Evolutionary conservation across 345 rosid genomes (phyloP).

Genomic region (Eucalyptus regnans): DNA sequence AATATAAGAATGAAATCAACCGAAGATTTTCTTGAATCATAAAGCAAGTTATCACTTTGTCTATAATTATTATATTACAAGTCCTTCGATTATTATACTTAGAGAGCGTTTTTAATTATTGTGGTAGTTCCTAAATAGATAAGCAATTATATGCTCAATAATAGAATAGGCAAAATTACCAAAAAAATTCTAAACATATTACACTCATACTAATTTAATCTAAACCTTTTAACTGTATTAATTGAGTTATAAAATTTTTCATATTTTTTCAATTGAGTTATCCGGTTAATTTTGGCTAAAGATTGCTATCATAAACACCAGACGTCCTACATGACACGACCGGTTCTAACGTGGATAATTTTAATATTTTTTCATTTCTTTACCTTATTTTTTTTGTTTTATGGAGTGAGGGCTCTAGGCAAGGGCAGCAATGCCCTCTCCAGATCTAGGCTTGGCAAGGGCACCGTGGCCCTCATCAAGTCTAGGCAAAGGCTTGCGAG

Average conservation of each 20-base stretch:
- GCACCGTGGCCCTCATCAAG: accelerated
- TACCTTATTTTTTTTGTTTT: too few species aligned
- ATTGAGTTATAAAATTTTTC: too few species aligned
- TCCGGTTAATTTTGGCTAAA: too few species aligned
- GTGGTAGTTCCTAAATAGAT: not conserved
- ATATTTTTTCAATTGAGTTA: not conserved
- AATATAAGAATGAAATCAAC: not conserved
- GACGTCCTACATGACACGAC: accelerated
- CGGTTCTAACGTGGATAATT: too few species aligned
- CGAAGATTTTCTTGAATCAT: not conserved
- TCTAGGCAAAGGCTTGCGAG: too few species aligned
- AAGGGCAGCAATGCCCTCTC: not conserved
- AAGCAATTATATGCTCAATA: not conserved
- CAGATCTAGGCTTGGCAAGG: too few species aligned
- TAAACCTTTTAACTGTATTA: too few species aligned
- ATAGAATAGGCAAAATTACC: not conserved
- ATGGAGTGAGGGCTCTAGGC: not conserved
- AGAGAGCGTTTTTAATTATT: not conserved
- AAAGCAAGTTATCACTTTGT: not conserved
- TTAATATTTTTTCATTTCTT: too few species aligned
- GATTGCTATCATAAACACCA: accelerated
- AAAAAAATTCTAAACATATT: not conserved
- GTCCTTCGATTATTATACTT: not conserved
- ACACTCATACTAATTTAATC: accelerated
- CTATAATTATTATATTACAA: too few species aligned